Evolutionary conservation across 2,329 filamentous ascomycete species (phyloP), one percentile per base, ranked within the genome.

Genomic region (Didymella lethalis): DNA sequence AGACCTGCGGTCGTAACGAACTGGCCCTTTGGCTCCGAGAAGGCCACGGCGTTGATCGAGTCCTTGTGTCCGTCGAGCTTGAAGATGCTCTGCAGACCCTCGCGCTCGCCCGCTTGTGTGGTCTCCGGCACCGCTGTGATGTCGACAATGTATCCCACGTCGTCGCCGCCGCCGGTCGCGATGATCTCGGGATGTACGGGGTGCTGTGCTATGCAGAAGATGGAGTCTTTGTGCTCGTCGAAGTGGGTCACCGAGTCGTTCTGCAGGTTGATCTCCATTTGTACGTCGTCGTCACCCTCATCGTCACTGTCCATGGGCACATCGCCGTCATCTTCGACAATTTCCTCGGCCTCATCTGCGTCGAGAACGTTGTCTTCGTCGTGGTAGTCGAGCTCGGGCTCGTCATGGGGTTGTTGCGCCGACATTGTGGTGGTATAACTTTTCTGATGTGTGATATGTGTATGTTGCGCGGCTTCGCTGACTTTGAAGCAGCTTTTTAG

Each of bases 211-310:
- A 99, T 95, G 79, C 91, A 88, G 82, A 97, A 99, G 72, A 99
- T 90, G 61, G 90, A 93, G 84, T 97, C 93, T 68, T 88, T 90
- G 81, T 97, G 92, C 34, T 81, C 79, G 81, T 98, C 95, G 74
- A 98, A 97, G 82, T 96, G 94, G 60, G 92, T 94, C 66, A 89
- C 84, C 65, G 92, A 96, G 83, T 99, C 94, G 83, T 98, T 99
- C 63, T 95, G 87, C 7, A 98, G 84, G 41, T 86, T 80, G 41
- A 97, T 87, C 76, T 95, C 92, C 75, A 89, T 81, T 7, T 75
- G 66, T 57, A 82, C 73, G 67, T 88, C 80, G 51, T 85, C 63
- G 28, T 79, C 84, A 44, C 83, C 83, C 45, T 83, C 84, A 29
- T 91, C 89, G 53, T 88, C 87, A 4, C 88, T 90, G 72, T 94